These are phyloP conservation scores for Phylloporus sp. DNA, from an alignment of 768 basidiomycete species.

Conservation along the genomic window DNA sequence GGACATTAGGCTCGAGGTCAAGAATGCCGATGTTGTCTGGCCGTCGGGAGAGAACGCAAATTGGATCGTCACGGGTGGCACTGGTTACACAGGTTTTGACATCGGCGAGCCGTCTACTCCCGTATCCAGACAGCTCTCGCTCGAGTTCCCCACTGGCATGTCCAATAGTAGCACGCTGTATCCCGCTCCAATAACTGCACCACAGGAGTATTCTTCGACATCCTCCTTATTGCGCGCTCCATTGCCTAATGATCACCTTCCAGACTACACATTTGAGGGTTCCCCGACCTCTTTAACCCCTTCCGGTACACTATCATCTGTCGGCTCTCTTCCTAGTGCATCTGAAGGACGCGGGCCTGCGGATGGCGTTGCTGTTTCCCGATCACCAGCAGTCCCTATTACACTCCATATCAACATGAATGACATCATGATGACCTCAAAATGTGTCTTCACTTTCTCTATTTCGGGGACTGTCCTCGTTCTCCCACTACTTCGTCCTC, in stretches of 20 bases:
- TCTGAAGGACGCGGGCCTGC: constrained; percentile 38
- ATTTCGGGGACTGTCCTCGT: constrained; percentile 65
- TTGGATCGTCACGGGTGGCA: constrained; percentile 63
- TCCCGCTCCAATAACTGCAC: constrained; percentile 26
- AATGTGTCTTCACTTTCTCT: constrained; percentile 61
- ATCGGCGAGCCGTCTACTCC: constrained; percentile 40
- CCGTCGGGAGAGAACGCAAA: constrained; percentile 42
- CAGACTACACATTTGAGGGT: constrained; percentile 75
- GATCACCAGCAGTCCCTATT: constrained; percentile 57
- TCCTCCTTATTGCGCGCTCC: constrained; percentile 73
- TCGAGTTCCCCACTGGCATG: constrained; percentile 39
- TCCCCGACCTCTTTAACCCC: constrained; percentile 52
- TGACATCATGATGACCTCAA: constrained; percentile 61
- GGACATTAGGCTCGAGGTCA: constrained; percentile 67
- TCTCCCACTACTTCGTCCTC: constrained; percentile 38
- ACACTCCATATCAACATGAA: constrained; percentile 80
- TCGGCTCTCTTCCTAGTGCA: constrained; percentile 32
- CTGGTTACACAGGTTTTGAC: constrained; percentile 72
- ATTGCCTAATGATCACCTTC: constrained; percentile 57
- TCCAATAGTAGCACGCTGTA: constrained; percentile 19
- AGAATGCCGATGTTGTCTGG: constrained; percentile 70
- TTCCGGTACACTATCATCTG: constrained; percentile 37
- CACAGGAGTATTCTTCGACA: constrained; percentile 44
- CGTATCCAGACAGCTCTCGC: constrained; percentile 45
- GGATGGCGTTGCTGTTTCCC: constrained; percentile 19